Percentiles rank a stretch among this genome's conserved stretches.
Conservation (phyloP, 352 stramenopile species). For the Achlya hypogyna region DNA sequence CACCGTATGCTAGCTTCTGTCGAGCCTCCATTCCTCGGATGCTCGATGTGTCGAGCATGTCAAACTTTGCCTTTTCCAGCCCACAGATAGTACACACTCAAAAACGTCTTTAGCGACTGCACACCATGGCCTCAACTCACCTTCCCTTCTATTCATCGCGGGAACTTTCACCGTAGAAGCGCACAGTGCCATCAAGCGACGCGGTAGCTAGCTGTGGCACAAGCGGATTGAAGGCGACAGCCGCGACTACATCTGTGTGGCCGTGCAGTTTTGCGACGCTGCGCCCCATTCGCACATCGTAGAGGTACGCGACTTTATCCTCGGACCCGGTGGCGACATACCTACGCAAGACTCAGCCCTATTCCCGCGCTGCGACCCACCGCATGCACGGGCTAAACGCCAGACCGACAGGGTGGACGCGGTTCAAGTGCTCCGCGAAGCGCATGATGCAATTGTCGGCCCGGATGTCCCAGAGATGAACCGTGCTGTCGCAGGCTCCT, state of each 20-base stretch:
- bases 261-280: constrained; percentile 45
- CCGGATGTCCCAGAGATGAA: constrained; percentile 81
- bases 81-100: too few relatives aligned
- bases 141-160: background rate
- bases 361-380: background rate
- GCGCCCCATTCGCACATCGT: constrained; percentile 73
- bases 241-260: constrained; percentile 70
- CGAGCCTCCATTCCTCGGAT: too few relatives aligned
- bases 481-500: constrained; percentile 52
- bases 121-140: too few relatives aligned
- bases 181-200: constrained; percentile 62
- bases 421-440: constrained; percentile 78
- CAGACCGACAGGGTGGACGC: constrained; percentile 55
- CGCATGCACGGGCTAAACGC: constrained; percentile 86
- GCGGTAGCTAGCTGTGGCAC: constrained; percentile 73
- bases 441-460: constrained; percentile 78
- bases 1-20: too few relatives aligned
- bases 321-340: constrained; percentile 83
- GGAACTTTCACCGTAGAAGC: constrained; percentile 29
- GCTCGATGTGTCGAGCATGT: too few relatives aligned
- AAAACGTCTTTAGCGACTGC: too few relatives aligned
- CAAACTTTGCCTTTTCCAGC: too few relatives aligned
- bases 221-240: constrained; percentile 69
- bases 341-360: background rate
- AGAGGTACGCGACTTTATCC: constrained; percentile 72